Conservation (phyloP, 441 rosid genomes). For the Melianthus villosus region DNA sequence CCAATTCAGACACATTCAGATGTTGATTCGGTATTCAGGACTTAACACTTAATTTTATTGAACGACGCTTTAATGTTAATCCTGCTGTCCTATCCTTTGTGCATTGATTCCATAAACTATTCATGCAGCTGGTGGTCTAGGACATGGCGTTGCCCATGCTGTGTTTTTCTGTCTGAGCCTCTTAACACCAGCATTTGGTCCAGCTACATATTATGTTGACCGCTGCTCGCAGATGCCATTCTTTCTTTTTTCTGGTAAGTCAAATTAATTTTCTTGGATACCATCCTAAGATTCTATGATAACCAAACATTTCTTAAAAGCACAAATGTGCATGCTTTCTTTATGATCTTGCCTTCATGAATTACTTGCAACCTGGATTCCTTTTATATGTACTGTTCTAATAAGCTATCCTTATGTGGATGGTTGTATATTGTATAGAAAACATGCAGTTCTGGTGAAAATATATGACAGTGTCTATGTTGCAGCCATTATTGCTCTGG, state of each 20-base stretch:
- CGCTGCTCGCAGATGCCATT: conserved; percentile 67
- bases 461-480: conserved; percentile 10
- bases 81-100: too few relatives aligned
- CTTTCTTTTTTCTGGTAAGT: conserved; percentile 81
- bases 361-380: too few relatives aligned
- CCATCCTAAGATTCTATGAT: too few relatives aligned
- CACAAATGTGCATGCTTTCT: too few relatives aligned
- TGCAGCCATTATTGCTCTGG: conserved; percentile 80
- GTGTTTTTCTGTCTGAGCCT: conserved; percentile 91
- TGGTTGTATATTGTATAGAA: neutral
- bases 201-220: conserved; percentile 68
- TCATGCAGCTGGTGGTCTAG: conserved; percentile 94
- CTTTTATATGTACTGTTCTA: too few relatives aligned
- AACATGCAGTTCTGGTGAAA: neutral
- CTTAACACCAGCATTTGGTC: conserved; percentile 93
- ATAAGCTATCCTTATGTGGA: neutral
- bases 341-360: too few relatives aligned
- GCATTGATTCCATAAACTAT: conserved; percentile 16
- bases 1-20: too few relatives aligned
- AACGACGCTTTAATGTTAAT: too few relatives aligned
- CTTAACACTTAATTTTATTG: too few relatives aligned
- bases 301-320: too few relatives aligned
- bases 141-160: conserved; percentile 94
- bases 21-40: too few relatives aligned
- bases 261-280: neutral